Percentiles rank a stretch among this genome's conserved stretches.
Evolutionary conservation across 768 basidiomycete genomes (phyloP).

Genomic region (Guyanaporus albipodus): DNA sequence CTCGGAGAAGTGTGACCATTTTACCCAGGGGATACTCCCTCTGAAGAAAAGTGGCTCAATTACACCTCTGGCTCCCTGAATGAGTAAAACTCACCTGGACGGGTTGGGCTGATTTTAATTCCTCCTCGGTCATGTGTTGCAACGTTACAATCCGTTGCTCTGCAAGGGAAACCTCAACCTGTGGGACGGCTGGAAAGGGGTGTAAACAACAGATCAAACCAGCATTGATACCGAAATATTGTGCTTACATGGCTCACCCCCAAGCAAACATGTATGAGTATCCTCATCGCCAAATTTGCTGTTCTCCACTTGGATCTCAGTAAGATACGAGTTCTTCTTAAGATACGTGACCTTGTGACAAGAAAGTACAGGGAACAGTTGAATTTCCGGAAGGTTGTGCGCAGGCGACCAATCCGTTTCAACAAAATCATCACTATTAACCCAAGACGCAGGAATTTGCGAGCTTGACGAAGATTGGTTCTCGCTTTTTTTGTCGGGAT

Average conservation of each 20-base stretch:
- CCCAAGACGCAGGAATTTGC: conserved; percentile 57
- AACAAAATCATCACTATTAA: conserved; percentile 76
- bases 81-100: conserved; percentile 14
- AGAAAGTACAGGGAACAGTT: conserved; percentile 66
- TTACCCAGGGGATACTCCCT: conserved; percentile 31
- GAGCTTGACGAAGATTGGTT: conserved; percentile 24
- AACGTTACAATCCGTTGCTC: conserved; percentile 52
- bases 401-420: conserved; percentile 66
- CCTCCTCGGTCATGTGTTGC: conserved; percentile 16
- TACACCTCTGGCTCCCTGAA: neutral
- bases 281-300: conserved; percentile 86
- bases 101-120: conserved; percentile 2
- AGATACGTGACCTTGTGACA: conserved; percentile 85
- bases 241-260: conserved; percentile 60
- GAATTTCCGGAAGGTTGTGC: conserved; percentile 50
- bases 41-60: conserved; percentile 18
- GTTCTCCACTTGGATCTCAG: conserved; percentile 38
- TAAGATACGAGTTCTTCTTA: conserved; percentile 50
- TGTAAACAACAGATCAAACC: conserved; percentile 5
- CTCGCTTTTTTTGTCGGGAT: conserved; percentile 44
- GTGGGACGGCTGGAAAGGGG: conserved; percentile 47
- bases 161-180: conserved; percentile 63
- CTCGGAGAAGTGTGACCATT: conserved; percentile 58
- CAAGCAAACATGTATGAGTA: conserved; percentile 78
- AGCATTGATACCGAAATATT: neutral